Evolutionary conservation across 805 yeast genomes (phyloP), one percentile per base, ranked within the genome.

Genomic region (Monosporozyma unispora): DNA sequence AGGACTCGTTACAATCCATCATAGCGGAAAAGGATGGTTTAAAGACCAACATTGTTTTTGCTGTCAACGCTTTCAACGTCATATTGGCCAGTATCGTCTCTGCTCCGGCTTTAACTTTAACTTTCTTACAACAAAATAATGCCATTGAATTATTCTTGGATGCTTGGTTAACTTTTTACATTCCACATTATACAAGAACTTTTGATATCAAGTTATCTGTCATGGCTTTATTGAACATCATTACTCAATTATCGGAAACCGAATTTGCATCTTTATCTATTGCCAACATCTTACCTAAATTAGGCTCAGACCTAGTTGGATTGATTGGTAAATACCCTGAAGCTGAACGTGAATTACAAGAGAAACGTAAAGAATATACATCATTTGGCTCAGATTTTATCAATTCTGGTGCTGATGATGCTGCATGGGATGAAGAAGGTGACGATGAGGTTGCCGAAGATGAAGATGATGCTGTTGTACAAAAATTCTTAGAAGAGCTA

Each of bases 121-220:
- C 68, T 16, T 61, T 73, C 6, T 68, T 90, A 52, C 71, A 73
- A 51, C 71, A 74, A 45, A 60, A 64, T 14, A 67, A 72, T 16
- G 70, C 72, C 44, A 61, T 80, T 4, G 73, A 74, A 33, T 57
- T 68, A 12, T 78, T 87, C 57, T 78, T 90, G 58, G 70, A 74
- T 19, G 57, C 73, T 9, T 66, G 70, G 70, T 51, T 64, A 11
- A 57, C 60, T 2, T 48, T 45, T 39, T 58, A 59, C 38, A 68
- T 80, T 38, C 76, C 81, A 4, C 68, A 70, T 25, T 74, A 84
- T 56, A 74, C 75, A 21, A 72, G 95, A 52, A 95, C 87, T 2
- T 86, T 77, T 59, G 98, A 91, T 66, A 73, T 87, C 63, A 90
- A 89, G 66, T 67, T 91, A 41, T 79, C 87, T 0, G 70, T 79